Conservation (phyloP, 1,284 basidiomycete species). For the Cryptococcus sp. region DNA sequence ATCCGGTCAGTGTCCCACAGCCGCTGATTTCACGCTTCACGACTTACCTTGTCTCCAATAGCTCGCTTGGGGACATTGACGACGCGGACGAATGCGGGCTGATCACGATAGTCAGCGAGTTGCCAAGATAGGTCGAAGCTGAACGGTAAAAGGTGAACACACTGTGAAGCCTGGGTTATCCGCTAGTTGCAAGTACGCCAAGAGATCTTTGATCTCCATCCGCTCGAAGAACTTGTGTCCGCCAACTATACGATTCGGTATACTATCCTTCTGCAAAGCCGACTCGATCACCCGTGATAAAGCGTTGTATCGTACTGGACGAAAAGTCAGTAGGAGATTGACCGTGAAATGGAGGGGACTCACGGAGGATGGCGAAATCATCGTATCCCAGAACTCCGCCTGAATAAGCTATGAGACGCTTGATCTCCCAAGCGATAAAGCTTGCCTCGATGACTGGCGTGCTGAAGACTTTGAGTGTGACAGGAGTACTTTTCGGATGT, state of each 20-base stretch:
- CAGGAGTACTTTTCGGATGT: constrained; percentile 64
- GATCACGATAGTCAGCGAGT: not conserved
- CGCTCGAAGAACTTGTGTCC: constrained; percentile 89
- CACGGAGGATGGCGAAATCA: constrained; percentile 78
- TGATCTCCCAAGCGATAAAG: constrained; percentile 79
- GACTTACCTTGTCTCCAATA: constrained; percentile 76
- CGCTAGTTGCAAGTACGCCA: constrained; percentile 82
- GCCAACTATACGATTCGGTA: constrained; percentile 75
- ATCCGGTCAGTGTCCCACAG: constrained; percentile 9
- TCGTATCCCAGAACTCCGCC: constrained; percentile 72
- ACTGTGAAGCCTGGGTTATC: constrained; percentile 74
- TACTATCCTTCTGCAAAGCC: constrained; percentile 72
- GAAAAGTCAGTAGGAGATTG: constrained; percentile 4
- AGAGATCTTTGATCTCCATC: constrained; percentile 78
- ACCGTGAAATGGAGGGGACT: constrained; percentile 47
- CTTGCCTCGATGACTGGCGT: constrained; percentile 61
- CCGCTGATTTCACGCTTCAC: not conserved
- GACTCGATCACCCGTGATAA: constrained; percentile 77
- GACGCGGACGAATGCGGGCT: constrained; percentile 74
- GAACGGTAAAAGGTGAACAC: constrained; percentile 11
- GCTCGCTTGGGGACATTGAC: constrained; percentile 74
- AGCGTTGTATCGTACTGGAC: constrained; percentile 76
- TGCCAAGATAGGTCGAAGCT: not conserved
- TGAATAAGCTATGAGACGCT: constrained; percentile 70
- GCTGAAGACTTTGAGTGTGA: constrained; percentile 55